Percentiles rank a stretch among this genome's conserved stretches.
phyloP scores from a whole-genome alignment of 2,329 filamentous ascomycete species.

The Curvularia spicifera region DNA sequence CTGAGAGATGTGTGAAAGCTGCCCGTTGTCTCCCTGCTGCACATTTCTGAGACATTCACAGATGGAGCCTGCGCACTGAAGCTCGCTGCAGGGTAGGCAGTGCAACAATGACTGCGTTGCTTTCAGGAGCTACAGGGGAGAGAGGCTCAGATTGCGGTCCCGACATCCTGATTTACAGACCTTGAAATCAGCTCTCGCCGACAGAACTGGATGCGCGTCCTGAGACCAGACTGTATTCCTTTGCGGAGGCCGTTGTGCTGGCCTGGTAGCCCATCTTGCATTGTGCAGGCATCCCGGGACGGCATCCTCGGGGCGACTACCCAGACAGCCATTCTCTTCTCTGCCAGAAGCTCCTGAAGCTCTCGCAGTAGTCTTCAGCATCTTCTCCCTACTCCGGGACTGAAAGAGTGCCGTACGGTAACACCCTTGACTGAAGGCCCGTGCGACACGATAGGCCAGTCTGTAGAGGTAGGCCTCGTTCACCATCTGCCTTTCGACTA shows the following conservation, averaged over 20 bases:
- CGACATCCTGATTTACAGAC: background rate
- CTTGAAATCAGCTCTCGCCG: background rate
- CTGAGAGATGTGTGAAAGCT: too few relatives aligned
- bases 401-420: background rate
- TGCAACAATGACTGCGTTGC: background rate
- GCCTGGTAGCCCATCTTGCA: background rate
- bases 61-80: background rate
- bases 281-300: background rate
- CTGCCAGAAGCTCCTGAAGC: too few relatives aligned
- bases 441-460: conserved; percentile 6
- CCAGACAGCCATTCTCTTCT: background rate
- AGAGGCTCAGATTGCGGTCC: background rate
- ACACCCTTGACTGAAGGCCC: conserved; percentile 5
- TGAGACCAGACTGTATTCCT: background rate
- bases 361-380: background rate
- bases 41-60: too few relatives aligned
- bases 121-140: too few relatives aligned
- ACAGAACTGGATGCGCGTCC: background rate
- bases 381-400: background rate
- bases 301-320: background rate
- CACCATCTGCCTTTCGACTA: background rate
- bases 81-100: background rate
- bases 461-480: background rate
- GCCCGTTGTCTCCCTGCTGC: background rate
- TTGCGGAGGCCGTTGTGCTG: background rate